Conservation (phyloP, 2,329 filamentous ascomycete genomes). For the Xylaria multiplex region DNA sequence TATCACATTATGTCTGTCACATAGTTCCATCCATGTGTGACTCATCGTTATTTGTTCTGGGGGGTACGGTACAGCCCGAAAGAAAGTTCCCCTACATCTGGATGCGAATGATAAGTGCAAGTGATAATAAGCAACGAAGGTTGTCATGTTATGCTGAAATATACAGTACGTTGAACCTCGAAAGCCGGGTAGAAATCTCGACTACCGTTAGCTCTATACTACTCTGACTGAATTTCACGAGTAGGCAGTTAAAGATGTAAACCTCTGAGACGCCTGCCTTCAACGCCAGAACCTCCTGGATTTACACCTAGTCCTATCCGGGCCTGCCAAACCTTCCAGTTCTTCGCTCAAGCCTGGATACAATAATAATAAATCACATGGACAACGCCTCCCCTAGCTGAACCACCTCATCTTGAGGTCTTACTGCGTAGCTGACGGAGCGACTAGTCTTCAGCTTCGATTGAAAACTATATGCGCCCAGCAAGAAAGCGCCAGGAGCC, state of each 20-base stretch:
- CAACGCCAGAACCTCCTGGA: conserved; percentile 31
- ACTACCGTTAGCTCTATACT: conserved; percentile 21
- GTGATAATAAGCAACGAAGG: neutral
- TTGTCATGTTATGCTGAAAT: conserved; percentile 3
- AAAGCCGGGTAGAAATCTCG: conserved; percentile 17
- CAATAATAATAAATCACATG: conserved; percentile 19
- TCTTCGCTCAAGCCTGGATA: conserved; percentile 26
- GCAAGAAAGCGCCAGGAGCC: conserved; percentile 1
- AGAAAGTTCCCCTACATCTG: neutral
- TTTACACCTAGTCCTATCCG: conserved; percentile 28
- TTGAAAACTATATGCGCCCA: conserved; percentile 3
- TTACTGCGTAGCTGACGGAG: neutral
- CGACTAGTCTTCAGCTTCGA: conserved; percentile 12
- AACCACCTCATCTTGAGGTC: conserved; percentile 10
- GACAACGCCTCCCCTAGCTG: conserved; percentile 26
- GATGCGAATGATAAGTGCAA: neutral
- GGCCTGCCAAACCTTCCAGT: conserved; percentile 22
- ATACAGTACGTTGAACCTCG: conserved; percentile 7
- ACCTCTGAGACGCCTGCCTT: conserved; percentile 26
- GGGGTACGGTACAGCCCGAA: neutral
- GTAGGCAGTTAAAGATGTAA: conserved; percentile 10
- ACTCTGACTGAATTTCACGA: conserved; percentile 12
- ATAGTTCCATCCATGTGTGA: neutral
- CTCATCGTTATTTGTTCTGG: neutral
- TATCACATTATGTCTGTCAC: neutral